Conservation (phyloP, 1,139 yeast genomes). For the Protomyces lactucae-debilis region DNA sequence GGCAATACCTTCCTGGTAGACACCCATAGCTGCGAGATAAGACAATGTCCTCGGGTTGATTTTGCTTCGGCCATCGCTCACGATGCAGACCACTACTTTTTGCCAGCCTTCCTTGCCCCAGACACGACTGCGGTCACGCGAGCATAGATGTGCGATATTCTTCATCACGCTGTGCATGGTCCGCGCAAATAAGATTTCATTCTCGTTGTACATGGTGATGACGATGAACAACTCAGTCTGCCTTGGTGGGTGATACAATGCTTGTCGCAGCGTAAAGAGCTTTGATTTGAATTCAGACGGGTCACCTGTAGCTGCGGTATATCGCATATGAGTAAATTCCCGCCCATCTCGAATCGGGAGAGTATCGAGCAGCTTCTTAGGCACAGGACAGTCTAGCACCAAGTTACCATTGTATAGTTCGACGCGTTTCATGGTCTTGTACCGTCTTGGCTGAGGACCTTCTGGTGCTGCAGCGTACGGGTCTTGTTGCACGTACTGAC, state of each 20-base stretch:
- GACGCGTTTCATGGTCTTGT: constrained; percentile 48
- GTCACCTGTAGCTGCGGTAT: constrained; percentile 77
- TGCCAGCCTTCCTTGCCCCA: constrained; percentile 86
- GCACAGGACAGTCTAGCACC: constrained; percentile 75
- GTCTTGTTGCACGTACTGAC: constrained; percentile 7
- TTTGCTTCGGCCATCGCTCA: constrained; percentile 72
- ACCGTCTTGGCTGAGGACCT: constrained; percentile 37
- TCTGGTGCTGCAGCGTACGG: constrained; percentile 6
- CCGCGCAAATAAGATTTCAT: constrained; percentile 63
- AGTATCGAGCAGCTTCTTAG: constrained; percentile 53
- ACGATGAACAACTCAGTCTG: constrained; percentile 69
- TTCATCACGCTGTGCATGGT: constrained; percentile 74
- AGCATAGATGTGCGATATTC: constrained; percentile 59
- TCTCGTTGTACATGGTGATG: constrained; percentile 77
- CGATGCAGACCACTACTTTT: constrained; percentile 65
- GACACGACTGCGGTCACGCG: constrained; percentile 48
- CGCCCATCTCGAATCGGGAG: constrained; percentile 53
- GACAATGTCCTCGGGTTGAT: constrained; percentile 62
- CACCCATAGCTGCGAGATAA: constrained; percentile 66
- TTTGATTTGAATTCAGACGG: constrained; percentile 58
- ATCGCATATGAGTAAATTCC: constrained; percentile 72
- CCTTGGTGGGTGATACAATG: constrained; percentile 60
- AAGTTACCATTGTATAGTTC: constrained; percentile 64
- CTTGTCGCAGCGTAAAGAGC: constrained; percentile 63
- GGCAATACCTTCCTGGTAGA: constrained; percentile 78